phyloP scores from a whole-genome alignment of 768 basidiomycete species.

The Macrocybe gigantea region DNA sequence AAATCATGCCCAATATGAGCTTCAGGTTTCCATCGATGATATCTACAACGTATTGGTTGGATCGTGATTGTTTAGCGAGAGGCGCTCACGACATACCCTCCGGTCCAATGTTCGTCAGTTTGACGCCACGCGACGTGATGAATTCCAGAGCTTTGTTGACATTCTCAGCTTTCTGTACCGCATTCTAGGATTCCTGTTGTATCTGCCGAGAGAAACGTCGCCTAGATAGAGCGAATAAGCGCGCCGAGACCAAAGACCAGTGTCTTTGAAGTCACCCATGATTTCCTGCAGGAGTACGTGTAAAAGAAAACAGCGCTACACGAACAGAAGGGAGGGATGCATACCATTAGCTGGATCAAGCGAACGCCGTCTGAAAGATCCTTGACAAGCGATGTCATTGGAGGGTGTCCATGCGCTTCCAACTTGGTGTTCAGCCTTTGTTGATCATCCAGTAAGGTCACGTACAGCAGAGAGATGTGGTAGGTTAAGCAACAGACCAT shows the following conservation, averaged over 20 bases:
- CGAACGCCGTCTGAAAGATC: slow-evolving; percentile 95
- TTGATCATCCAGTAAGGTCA: slow-evolving; percentile 1
- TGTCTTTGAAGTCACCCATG: slow-evolving; percentile 60
- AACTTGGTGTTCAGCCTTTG: slow-evolving; percentile 93
- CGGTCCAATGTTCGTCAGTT: slow-evolving; percentile 95
- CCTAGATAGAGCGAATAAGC: slow-evolving; percentile 34
- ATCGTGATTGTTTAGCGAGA: slow-evolving; percentile 1
- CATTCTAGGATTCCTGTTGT: slow-evolving; percentile 86
- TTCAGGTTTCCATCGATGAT: slow-evolving; percentile 99
- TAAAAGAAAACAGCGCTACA: slow-evolving; percentile 2
- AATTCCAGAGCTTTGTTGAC: slow-evolving; percentile 96
- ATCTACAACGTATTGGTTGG: slow-evolving; percentile 41
- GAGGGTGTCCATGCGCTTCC: slow-evolving; percentile 75
- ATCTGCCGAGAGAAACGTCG: slow-evolving; percentile 89
- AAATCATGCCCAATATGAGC: slow-evolving; percentile 98
- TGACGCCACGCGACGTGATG: slow-evolving; percentile 89
- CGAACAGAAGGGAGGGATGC: slow-evolving; percentile 9
- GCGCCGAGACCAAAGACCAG: slow-evolving; percentile 1
- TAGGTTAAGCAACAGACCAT: slow-evolving; percentile 46
- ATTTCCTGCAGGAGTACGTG: slow-evolving; percentile 64
- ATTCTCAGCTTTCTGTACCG: slow-evolving; percentile 98
- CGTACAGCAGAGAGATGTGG: slow-evolving; percentile 4
- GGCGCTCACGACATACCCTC: slow-evolving; percentile 54
- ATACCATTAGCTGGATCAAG: slow-evolving; percentile 90
- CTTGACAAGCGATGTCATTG: slow-evolving; percentile 83